Percentiles rank a stretch among this genome's conserved stretches.
Conservation (phyloP, 345 rosid genomes). For the Cardiospermum halicacabum region DNA sequence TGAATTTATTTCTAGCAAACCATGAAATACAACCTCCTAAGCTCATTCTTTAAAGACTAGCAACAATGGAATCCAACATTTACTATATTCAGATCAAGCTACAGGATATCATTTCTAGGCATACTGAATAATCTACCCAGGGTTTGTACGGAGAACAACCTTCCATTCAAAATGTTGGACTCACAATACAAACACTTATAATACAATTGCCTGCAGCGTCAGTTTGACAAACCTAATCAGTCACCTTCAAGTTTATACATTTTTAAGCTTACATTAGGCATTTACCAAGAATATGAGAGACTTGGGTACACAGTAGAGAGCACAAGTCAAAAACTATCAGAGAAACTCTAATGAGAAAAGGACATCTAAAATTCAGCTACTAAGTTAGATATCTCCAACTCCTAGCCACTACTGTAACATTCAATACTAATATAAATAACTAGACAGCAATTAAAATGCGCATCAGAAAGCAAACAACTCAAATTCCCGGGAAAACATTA, state of each 20-base stretch:
- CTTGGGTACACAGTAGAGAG: neutral
- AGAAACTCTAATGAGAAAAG: no score
- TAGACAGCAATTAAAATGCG: conserved; percentile 3
- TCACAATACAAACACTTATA: neutral
- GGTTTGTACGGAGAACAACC: neutral
- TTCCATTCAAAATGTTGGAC: neutral
- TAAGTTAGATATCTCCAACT: conserved; percentile 15
- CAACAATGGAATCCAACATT: neutral
- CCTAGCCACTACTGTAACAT: neutral
- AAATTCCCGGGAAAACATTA: conserved; percentile 12
- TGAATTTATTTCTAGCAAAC: neutral
- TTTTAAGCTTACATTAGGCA: neutral
- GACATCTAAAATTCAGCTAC: no score
- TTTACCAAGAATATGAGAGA: neutral
- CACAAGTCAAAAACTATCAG: neutral
- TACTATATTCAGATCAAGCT: neutral
- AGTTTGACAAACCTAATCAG: neutral
- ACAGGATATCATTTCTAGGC: neutral
- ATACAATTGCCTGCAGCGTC: neutral
- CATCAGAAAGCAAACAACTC: conserved; percentile 6
- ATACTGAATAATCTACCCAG: neutral
- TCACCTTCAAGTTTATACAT: neutral
- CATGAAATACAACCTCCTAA: neutral
- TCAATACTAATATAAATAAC: conserved; percentile 7
- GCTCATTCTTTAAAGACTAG: neutral